Evolutionary conservation across 179 eudicot species (phyloP), one percentile per base, ranked within the genome.

Genomic region (Actinidia arguta): DNA sequence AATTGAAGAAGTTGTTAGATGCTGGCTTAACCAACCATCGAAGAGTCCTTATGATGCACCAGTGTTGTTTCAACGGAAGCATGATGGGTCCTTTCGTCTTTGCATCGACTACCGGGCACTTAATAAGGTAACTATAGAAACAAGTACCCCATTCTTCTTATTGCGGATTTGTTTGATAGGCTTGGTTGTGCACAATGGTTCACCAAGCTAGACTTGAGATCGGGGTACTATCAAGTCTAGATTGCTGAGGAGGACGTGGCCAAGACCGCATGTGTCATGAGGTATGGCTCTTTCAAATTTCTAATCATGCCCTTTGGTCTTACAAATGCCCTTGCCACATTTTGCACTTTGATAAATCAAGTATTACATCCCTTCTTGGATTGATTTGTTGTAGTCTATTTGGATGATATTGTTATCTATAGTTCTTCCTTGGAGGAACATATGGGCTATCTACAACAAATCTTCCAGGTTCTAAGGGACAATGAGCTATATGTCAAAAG

Each of bases 361-460:
- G 5, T n/a, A 0, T 72, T 31, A 2, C 36, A 31, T 31, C 36
- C 36, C 36, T n/a, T 31, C 36, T 31, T 31, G 36, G 61, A 73
- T 51, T 17, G 9, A 18, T 22, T 48, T 9, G 17, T 73, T 0
- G 77, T 48, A 8, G 77, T 73, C 0, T 73, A 47, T 14, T 20
- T 72, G 18, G 76, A 72, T 44, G 76, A 72, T 20, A 72, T 72
- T 46, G 31, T 72, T 1, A 24, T 72, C 9, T 72, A 72, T 20
- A 72, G 55, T 24, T 0, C 5, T 0, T 0, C 52, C n/a, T n/a
- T n/a, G n/a, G n/a, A n/a, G n/a, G n/a, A 73, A 5, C 59, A 73
- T 18, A 5, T 20, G 11, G 39, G 9, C 1, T 59, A 73, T 9
- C 25, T 73, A 10, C 42, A 0, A 3, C 1, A 0, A 8, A 17